Conservation (phyloP, 1,284 basidiomycete genomes). For the Puccinia polysora region DNA sequence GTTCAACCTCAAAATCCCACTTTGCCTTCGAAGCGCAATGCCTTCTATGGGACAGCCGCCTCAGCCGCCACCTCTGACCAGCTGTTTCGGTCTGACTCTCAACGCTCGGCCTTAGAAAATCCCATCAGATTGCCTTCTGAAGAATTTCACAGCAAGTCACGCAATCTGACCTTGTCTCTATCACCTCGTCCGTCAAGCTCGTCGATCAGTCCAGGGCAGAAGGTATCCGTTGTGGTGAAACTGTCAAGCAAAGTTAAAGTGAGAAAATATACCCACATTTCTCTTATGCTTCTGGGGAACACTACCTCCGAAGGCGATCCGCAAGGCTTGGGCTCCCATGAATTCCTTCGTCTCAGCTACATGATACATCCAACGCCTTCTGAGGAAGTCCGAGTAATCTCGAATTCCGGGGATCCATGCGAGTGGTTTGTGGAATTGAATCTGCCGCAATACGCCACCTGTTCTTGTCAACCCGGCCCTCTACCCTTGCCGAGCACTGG, state of each 20-base stretch:
- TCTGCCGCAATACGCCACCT: conserved; percentile 24
- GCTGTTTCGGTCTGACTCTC: not conserved
- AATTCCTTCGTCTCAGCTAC: conserved; percentile 21
- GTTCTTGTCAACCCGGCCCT: conserved; percentile 30
- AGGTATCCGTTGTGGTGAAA: conserved; percentile 4
- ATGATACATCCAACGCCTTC: conserved; percentile 7
- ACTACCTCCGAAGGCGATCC: not conserved
- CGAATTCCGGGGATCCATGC: not conserved
- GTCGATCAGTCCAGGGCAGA: conserved; percentile 27
- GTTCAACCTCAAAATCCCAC: not conserved
- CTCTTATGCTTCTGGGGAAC: conserved; percentile 14
- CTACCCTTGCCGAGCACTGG: conserved; percentile 23
- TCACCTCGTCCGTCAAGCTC: conserved; percentile 18
- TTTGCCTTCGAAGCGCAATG: conserved; percentile 9
- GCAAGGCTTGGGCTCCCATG: conserved; percentile 9
- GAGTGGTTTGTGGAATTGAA: conserved; percentile 30
- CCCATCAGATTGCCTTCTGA: conserved; percentile 2
- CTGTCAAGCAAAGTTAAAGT: conserved; percentile 5
- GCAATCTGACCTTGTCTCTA: conserved; percentile 12
- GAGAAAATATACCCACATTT: conserved; percentile 20
- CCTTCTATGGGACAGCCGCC: conserved; percentile 3
- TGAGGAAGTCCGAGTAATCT: not conserved
- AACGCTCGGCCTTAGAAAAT: not conserved
- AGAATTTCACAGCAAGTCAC: conserved; percentile 36
- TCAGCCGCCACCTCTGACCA: not conserved